Base-by-base conservation (phyloP, 2,329 filamentous ascomycete genomes). In the Microsporum audouinii region DNA sequence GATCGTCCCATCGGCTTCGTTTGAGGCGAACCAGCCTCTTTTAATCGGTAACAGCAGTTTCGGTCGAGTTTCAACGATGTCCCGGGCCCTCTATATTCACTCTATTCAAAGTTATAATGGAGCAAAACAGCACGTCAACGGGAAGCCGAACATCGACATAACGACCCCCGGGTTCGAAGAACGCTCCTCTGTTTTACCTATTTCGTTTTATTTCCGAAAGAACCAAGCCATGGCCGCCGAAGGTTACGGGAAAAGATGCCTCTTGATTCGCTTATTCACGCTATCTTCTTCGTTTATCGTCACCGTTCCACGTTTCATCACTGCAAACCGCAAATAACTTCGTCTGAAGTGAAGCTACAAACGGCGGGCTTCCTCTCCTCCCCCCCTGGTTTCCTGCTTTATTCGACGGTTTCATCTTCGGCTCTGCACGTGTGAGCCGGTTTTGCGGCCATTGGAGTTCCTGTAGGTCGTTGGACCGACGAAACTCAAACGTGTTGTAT, bases 231-330 rank as follows among this genome's bases (percentile, higher is more conserved):
- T 34, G 17, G 27, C 27, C 23, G 43, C 23, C 43, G 23, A 47
- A 47, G 23, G 43, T 47, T 47, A 33, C 27, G 12, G 14, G 8
- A 10, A 23, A 10, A 3, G 47, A 53, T 53, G 47, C 47, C 12
- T 53, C 12, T 34, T 53, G 47, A 53, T 53, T 53, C 47, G 47
- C 47, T 53, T 53, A 53, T 53, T 53, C 47, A 53, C 47, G 47
- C 47, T 33, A 10, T 53, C 29, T 14, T 7, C 47, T 29, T 29
- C 47, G 31, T 53, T 34, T 53, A 53, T 53, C 23, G 29, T 31
- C 29, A 12, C 47, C 47, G 31, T 34, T 34, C 10, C 47, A 53
- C 33, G 47, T 53, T 53, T 53, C 47, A 53, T 53, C 47, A n/a
- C 29, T 27, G 29, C 43, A 10, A 7, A 14, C 39, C 39, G 39